Evolutionary conservation across 352 stramenopile genomes (phyloP).

Genomic region (Phytophthora pseudosyringae): DNA sequence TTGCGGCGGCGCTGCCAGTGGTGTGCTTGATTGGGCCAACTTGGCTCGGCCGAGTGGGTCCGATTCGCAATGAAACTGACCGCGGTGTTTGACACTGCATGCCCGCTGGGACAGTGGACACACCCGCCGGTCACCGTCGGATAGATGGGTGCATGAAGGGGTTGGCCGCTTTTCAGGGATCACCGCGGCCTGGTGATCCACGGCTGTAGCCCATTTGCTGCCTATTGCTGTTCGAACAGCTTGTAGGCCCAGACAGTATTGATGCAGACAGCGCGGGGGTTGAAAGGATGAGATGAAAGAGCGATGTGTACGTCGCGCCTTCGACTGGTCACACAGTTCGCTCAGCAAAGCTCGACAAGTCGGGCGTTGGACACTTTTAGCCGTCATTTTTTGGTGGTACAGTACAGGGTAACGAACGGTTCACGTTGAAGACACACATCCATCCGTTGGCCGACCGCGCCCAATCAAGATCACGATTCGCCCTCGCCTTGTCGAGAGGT

Average conservation of each 20-base stretch:
- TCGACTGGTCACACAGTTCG: background rate
- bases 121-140: background rate
- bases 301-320: background rate
- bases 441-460: background rate
- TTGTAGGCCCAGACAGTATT: background rate
- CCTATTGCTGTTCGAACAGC: slow-evolving; percentile 15
- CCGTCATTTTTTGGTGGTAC: slow-evolving; percentile 13
- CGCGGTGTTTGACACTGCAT: slow-evolving; percentile 24
- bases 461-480: slow-evolving; percentile 25
- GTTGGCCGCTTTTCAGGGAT: no score
- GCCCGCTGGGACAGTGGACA: background rate
- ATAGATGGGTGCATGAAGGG: no score
- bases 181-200: slow-evolving; percentile 2
- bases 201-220: background rate
- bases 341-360: background rate
- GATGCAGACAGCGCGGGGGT: background rate
- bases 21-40: background rate
- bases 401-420: slow-evolving; percentile 8
- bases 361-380: slow-evolving; percentile 17
- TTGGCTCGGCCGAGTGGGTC: no score
- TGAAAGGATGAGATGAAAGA: background rate
- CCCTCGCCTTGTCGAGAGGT: slow-evolving; percentile 10
- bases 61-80: slow-evolving; percentile 4
- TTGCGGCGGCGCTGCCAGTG: no score
- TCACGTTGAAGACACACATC: slow-evolving; percentile 3